These are phyloP conservation scores for Avena eriantha DNA, from an alignment of 176 grass and related monocot species.

Conservation along the genomic window DNA sequence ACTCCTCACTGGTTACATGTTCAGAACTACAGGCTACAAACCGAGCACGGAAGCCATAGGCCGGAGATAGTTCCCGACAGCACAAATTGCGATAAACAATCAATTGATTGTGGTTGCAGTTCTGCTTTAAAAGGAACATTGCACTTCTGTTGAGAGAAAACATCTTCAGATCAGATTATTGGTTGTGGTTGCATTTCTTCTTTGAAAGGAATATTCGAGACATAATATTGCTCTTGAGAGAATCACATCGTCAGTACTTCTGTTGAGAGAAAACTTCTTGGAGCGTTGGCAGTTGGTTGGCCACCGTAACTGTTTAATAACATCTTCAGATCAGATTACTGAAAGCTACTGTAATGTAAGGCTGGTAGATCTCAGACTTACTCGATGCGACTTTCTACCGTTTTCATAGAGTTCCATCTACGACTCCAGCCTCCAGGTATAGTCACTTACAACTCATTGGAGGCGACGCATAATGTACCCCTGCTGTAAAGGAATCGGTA, in stretches of 20 bases:
- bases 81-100: background rate
- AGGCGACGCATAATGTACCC: conserved; percentile 51
- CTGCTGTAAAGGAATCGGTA: conserved; percentile 51
- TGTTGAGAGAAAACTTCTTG: conserved; percentile 56
- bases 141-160: background rate
- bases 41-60: too few relatives aligned
- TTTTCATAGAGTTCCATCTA: conserved; percentile 65
- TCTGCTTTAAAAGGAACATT: background rate
- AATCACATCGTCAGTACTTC: conserved; percentile 39
- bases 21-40: background rate
- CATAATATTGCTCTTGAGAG: background rate
- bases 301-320: conserved; percentile 48
- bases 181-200: too few relatives aligned
- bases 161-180: conserved; percentile 35
- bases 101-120: background rate
- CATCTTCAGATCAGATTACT: conserved; percentile 1
- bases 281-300: conserved; percentile 65
- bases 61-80: background rate
- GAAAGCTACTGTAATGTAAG: background rate
- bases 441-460: conserved; percentile 56
- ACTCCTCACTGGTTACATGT: background rate
- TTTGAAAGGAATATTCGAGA: too few relatives aligned
- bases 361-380: conserved; percentile 44
- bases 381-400: conserved; percentile 58
- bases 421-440: conserved; percentile 62